Percentiles rank a stretch among this genome's conserved stretches.
Conservation (phyloP, 192 early-diverging fungal species). For the Helicostylum pulchrum region DNA sequence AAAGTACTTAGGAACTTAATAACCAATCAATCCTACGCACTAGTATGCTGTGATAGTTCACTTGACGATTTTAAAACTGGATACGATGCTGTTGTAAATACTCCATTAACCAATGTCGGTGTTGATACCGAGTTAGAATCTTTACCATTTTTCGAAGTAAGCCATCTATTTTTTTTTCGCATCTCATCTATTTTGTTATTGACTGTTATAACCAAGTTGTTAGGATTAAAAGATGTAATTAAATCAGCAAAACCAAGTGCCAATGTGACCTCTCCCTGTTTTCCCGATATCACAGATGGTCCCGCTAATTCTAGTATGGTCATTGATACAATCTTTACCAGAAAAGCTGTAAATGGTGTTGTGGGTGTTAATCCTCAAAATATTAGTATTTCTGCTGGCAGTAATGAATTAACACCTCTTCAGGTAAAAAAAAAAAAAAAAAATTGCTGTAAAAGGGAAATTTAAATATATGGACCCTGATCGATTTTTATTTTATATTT, state of each 20-base stretch:
- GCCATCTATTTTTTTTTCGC: background rate
- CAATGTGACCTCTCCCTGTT: conserved; percentile 19
- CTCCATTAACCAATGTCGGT: conserved; percentile 7
- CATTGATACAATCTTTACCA: conserved; percentile 2
- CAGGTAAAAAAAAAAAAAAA: conserved; percentile 11
- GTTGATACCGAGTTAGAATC: background rate
- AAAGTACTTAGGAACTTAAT: conserved; percentile 34
- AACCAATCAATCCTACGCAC: conserved; percentile 28
- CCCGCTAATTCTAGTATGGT: background rate
- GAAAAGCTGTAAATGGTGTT: background rate
- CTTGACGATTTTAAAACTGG: background rate
- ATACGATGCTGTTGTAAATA: conserved; percentile 13
- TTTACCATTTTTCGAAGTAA: conserved; percentile 19
- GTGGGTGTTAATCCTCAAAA: background rate
- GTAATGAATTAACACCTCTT: conserved; percentile 9
- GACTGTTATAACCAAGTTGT: background rate
- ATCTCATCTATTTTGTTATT: background rate
- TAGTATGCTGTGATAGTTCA: conserved; percentile 9
- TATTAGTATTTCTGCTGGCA: conserved; percentile 6
- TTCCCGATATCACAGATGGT: background rate
- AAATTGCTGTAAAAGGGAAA: background rate
- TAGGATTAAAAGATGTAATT: conserved; percentile 6
- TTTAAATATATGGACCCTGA: background rate
- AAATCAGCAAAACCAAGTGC: conserved; percentile 6
- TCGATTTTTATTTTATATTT: background rate